These are phyloP conservation scores for Curvularia lunata DNA, from an alignment of 2,329 filamentous ascomycete species.

Conservation along the genomic window DNA sequence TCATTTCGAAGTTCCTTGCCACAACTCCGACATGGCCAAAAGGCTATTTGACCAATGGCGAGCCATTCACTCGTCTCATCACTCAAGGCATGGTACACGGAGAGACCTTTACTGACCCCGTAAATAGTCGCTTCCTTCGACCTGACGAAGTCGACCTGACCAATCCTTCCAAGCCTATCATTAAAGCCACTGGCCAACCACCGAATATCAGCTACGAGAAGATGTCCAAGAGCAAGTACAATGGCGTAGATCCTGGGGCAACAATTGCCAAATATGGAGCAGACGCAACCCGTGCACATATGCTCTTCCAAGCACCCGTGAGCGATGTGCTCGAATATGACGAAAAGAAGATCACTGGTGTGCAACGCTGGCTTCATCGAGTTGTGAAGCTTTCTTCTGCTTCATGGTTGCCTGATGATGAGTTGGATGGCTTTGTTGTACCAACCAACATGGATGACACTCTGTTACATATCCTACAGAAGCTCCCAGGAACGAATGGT, in stretches of 20 bases:
- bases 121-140: conserved; percentile 76
- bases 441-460: conserved; percentile 35
- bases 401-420: conserved; percentile 30
- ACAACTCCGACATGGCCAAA: conserved; percentile 57
- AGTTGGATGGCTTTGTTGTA: conserved; percentile 27
- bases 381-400: conserved; percentile 62
- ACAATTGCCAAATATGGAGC: conserved; percentile 79
- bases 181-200: conserved; percentile 65
- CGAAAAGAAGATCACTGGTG: conserved; percentile 77
- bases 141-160: conserved; percentile 74
- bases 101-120: conserved; percentile 77
- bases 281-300: conserved; percentile 83
- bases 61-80: conserved; percentile 83
- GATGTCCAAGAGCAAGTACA: conserved; percentile 95
- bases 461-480: conserved; percentile 28
- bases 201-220: conserved; percentile 79
- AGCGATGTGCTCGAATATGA: conserved; percentile 88
- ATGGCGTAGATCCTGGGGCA: conserved; percentile 80
- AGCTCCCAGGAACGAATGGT: conserved; percentile 14
- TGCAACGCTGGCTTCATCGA: conserved; percentile 79
- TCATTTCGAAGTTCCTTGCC: conserved; percentile 86
- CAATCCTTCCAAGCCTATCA: conserved; percentile 62
- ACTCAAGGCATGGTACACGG: conserved; percentile 95
- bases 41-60: conserved; percentile 55
- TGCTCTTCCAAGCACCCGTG: conserved; percentile 87